Percentiles rank a stretch among this genome's conserved stretches.
These are phyloP conservation scores for Aphanomyces invadans DNA, from an alignment of 352 stramenopile species.

Conservation along the genomic window DNA sequence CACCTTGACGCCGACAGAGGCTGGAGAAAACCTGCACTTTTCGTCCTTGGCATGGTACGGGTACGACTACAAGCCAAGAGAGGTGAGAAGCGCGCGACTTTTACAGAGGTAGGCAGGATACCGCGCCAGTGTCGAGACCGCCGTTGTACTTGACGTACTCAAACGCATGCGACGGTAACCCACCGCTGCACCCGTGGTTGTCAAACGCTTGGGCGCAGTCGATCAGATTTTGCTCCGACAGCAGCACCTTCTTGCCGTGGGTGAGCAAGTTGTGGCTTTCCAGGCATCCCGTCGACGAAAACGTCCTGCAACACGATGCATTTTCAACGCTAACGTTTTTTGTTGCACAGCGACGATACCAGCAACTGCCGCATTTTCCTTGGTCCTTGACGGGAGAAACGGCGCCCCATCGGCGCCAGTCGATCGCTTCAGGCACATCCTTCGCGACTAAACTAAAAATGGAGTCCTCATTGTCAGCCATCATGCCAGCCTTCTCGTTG, in stretches of 20 bases:
- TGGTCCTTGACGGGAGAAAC: slow-evolving; percentile 98
- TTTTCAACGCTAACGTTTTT: not conserved
- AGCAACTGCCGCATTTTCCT: slow-evolving; percentile 96
- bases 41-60: slow-evolving; percentile 66
- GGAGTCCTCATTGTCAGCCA: too few species aligned
- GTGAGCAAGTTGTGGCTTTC: slow-evolving; percentile 95
- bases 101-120: slow-evolving; percentile 25
- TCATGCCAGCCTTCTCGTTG: too few species aligned
- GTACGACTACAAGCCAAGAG: slow-evolving; percentile 40
- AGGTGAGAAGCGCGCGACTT: not conserved
- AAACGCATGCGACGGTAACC: slow-evolving; percentile 95
- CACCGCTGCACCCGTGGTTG: slow-evolving; percentile 95
- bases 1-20: slow-evolving; percentile 63
- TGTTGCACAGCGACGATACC: slow-evolving; percentile 33
- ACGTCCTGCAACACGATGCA: slow-evolving; percentile 44
- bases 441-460: slow-evolving; percentile 22
- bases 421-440: slow-evolving; percentile 78
- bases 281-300: slow-evolving; percentile 95
- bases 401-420: slow-evolving; percentile 90
- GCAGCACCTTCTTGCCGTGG: slow-evolving; percentile 82
- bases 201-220: slow-evolving; percentile 91
- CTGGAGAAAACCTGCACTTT: slow-evolving; percentile 75
- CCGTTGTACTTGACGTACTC: slow-evolving; percentile 91
- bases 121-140: slow-evolving; percentile 70
- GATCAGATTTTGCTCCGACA: slow-evolving; percentile 98